Conservation (phyloP, 129 eudicot species). For the Deinandra increscens region DNA sequence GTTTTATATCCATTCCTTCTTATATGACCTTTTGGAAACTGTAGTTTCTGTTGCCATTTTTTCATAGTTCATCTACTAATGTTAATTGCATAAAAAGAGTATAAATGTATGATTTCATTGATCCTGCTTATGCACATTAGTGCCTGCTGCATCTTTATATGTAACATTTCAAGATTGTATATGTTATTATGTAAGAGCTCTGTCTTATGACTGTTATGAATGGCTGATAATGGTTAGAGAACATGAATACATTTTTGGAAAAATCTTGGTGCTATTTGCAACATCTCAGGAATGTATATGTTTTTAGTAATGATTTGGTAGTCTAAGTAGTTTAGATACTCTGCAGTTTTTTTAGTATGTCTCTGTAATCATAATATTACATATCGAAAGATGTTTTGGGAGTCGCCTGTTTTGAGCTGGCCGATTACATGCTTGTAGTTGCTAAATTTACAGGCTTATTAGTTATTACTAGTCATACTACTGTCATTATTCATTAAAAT, state of each 20-base stretch:
- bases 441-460: not conserved
- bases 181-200: not conserved
- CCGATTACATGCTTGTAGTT: not conserved
- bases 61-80: not conserved
- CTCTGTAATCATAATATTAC: not conserved
- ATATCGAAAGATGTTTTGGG: not conserved
- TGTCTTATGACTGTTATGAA: not conserved
- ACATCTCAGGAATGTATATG: no score
- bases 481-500: not conserved
- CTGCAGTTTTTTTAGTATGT: not conserved
- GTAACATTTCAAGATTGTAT: not conserved
- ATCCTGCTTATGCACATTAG: constrained; percentile 19
- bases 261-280: not conserved
- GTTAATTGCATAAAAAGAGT: constrained; percentile 4
- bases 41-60: no score
- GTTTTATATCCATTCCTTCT: not conserved
- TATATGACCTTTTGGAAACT: not conserved
- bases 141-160: constrained; percentile 18
- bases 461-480: not conserved
- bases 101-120: not conserved
- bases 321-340: not conserved
- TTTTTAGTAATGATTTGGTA: not conserved
- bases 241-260: not conserved
- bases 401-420: not conserved
- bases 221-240: constrained; percentile 6